Percentiles rank a stretch among this genome's conserved stretches.
Evolutionary conservation across 371 early-diverging fungal species (phyloP).

Genomic region (Circinella umbellata): DNA sequence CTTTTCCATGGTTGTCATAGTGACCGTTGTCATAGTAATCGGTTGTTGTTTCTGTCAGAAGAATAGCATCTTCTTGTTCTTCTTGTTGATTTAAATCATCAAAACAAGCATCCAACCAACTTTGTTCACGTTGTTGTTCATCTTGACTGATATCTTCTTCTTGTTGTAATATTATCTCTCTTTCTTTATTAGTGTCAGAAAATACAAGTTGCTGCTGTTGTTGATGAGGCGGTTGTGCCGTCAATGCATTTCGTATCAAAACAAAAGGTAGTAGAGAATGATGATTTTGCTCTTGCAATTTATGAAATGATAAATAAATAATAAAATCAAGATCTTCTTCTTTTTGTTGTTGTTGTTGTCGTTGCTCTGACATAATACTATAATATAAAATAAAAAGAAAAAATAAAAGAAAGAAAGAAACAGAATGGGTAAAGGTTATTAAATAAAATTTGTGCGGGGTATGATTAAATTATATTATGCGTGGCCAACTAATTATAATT

Average conservation of each 20-base stretch:
- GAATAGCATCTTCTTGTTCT: background rate
- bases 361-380: background rate
- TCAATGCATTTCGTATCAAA: conserved; percentile 23
- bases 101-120: conserved; percentile 29
- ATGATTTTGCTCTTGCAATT: conserved; percentile 15
- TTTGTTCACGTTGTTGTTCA: conserved; percentile 20
- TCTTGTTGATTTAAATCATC: conserved; percentile 14
- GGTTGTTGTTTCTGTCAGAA: no score
- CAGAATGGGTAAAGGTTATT: background rate
- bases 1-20: background rate
- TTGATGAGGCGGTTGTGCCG: conserved; percentile 6
- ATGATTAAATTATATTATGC: background rate
- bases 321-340: conserved; percentile 18
- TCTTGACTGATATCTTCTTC: background rate
- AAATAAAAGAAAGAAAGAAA: conserved; percentile 11
- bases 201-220: conserved; percentile 1
- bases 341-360: conserved; percentile 1
- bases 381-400: background rate
- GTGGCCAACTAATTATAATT: background rate
- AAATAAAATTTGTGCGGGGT: background rate
- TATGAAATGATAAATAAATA: conserved; percentile 19
- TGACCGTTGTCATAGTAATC: no score
- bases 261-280: conserved; percentile 21
- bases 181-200: background rate
- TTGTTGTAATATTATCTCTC: background rate